Percentiles rank a stretch among this genome's conserved stretches.
Conservation (phyloP, 202 grass and related monocot genomes). For the Zizania palustris region DNA sequence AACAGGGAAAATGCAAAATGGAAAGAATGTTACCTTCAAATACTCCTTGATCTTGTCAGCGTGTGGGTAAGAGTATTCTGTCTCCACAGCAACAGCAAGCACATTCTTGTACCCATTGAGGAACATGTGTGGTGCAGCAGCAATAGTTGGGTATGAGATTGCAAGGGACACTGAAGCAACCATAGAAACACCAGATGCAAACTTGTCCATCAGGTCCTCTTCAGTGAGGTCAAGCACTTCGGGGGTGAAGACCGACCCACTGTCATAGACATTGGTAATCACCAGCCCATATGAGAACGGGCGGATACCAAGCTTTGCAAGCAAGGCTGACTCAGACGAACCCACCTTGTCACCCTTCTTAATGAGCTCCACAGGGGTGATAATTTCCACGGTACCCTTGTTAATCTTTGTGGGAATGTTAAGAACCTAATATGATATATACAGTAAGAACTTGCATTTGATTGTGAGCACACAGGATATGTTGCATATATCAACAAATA, state of each 20-base stretch:
- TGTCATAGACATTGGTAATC: constrained; percentile 63
- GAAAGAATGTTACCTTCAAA: constrained; percentile 60
- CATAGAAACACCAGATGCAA: constrained; percentile 71
- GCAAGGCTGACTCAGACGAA: constrained; percentile 83
- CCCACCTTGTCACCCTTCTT: constrained; percentile 89
- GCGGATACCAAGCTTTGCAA: constrained; percentile 83
- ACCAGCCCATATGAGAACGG: constrained; percentile 86
- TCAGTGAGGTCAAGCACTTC: constrained; percentile 90
- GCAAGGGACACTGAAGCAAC: constrained; percentile 74
- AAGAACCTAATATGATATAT: constrained; percentile 57
- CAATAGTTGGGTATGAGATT: constrained; percentile 74
- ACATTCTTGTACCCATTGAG: constrained; percentile 93
- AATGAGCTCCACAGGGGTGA: constrained; percentile 87
- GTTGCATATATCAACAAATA: neutral
- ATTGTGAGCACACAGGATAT: neutral
- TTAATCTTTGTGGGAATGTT: constrained; percentile 97
- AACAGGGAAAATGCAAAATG: neutral
- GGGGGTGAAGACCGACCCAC: constrained; percentile 82
- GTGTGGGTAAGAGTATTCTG: constrained; percentile 70
- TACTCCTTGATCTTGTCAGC: constrained; percentile 90
- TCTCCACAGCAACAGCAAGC: constrained; percentile 82
- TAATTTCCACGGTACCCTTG: constrained; percentile 98
- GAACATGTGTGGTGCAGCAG: constrained; percentile 87
- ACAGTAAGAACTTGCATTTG: neutral
- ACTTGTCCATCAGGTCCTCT: constrained; percentile 70